Base-by-base conservation (phyloP, 2,329 filamentous ascomycete species). In the Xylariaceae sp. region DNA sequence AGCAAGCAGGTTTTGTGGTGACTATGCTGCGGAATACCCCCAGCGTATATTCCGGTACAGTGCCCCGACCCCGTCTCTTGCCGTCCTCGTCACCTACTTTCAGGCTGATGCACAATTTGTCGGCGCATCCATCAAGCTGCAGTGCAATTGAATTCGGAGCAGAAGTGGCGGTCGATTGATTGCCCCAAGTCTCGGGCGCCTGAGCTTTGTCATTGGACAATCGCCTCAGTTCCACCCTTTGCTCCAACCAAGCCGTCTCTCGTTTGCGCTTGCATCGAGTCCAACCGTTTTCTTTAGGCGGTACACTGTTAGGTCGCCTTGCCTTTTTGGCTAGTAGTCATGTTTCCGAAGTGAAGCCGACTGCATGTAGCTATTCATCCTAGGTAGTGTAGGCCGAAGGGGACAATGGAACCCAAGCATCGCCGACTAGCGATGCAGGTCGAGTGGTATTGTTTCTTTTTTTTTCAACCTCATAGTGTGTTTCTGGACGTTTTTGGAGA, bases 181-280 rank as follows among this genome's bases (percentile, higher is more conserved):
- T 53, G 56, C 37, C 44, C 41, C 44, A 45, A 43, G 45, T 45
- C 46, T 35, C 46, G 30, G 29, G 43, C 19, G 19, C 32, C 40
- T n/a, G 47, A 39, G 19, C 45, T 40, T 45, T 30, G 44, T 41
- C 41, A 50, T 53, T 53, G 50, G 50, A 50, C 43, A 55, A 54
- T 51, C 48, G 39, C 48, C 11, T 27, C 35, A 47, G 55, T 30
- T n/a, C 47, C 45, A 48, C 44, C 41, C 3, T 32, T 29, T 45
- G 40, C 53, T 47, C 42, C 43, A 47, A 51, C 30, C 51, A 48
- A 27, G 6, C 32, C 27, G 37, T 12, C 45, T 55, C 43, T 61
- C 54, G 54, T 58, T 58, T 57, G 58, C 50, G 51, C 56, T 58
- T 59, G 51, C 51, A 47, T 54, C 41, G 46, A 54, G 51, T 35